Base-by-base conservation (phyloP, 208 protist species). In the Trypanosoma melophagium region DNA sequence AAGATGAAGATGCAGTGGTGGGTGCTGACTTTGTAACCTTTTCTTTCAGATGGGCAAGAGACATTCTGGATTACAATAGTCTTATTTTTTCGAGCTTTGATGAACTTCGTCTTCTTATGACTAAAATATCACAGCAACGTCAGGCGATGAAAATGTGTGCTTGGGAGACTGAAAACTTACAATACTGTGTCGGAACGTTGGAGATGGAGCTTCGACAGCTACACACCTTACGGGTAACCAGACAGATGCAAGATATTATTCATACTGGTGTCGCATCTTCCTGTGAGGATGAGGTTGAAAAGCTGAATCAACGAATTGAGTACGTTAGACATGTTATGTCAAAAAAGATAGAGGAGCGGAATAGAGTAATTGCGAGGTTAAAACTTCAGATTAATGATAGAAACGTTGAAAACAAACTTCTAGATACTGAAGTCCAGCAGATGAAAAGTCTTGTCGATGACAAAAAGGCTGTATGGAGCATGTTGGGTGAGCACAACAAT, bases 141-240 rank as follows among this genome's bases (percentile, higher is more conserved):
- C 90, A 97, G 73, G 66, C 71, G 42, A 96, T 97, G 65, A 93
- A 86, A 66, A 71, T 74, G 42, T 71, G 86, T 40, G 66, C 80
- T 24, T 97, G 88, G 86, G 83, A 96, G 31, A 81, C 74, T 28
- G 76, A 90, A 45, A 61, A 79, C 28, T 77, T 96, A n/a, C 58
- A 74, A 52, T 95, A 93, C 64, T 78, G 78, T 41, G 79, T 92
- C n/a, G 82, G 81, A 17, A 90, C 87, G 35, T 66, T 93, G 42
- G 75, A 96, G 66, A 80, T 97, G 77, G 92, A 98, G 67, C 83
- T 95, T 49, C 87, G 90, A 40, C 85, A 94, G 53, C 79, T 97
- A 53, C 96, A 98, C 81, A 95, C 97, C 10, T 80, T 98, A 28
- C 77, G 93, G n/a, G 95, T 98, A 19, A 98, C 95, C 2, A 94